Evolutionary conservation across 345 rosid species (phyloP).

Genomic region (Angophora floribunda): DNA sequence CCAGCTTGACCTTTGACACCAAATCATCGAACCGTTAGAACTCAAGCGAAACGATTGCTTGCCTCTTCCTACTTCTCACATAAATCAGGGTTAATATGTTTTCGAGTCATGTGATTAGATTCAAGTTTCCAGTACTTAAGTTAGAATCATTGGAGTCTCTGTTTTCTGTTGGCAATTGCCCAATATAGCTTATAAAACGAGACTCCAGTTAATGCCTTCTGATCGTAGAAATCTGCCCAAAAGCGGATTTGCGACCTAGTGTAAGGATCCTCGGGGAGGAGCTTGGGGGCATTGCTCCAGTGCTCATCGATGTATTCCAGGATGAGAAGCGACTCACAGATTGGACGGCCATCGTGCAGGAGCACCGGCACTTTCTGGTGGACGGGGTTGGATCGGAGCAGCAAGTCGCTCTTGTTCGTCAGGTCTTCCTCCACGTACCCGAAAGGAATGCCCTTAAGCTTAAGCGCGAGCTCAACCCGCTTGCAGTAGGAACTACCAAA

Average conservation of each 20-base stretch:
- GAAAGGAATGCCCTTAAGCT: constrained; percentile 6
- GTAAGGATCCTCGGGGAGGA: constrained; percentile 13
- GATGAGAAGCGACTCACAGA: constrained; percentile 10
- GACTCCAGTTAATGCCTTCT: neutral
- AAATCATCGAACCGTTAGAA: neutral
- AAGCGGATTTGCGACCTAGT: constrained; percentile 8
- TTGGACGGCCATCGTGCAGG: constrained; percentile 4
- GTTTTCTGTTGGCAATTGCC: neutral
- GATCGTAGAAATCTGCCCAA: constrained; percentile 10
- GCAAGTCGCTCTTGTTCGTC: constrained; percentile 10
- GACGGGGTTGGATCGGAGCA: constrained; percentile 2
- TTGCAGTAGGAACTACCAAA: neutral
- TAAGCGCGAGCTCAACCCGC: constrained; percentile 11
- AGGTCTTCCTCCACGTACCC: constrained; percentile 6
- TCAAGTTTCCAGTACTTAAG: neutral
- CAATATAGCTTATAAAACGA: no score
- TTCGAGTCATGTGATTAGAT: neutral
- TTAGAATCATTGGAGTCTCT: neutral
- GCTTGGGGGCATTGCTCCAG: constrained; percentile 4
- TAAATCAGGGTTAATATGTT: neutral
- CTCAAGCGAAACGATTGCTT: neutral
- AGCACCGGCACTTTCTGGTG: constrained; percentile 9
- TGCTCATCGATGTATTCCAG: constrained; percentile 7
- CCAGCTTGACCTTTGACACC: neutral
- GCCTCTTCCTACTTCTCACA: neutral